phyloP scores from a whole-genome alignment of 805 yeast genomes.

The Metschnikowia gelsemii region DNA sequence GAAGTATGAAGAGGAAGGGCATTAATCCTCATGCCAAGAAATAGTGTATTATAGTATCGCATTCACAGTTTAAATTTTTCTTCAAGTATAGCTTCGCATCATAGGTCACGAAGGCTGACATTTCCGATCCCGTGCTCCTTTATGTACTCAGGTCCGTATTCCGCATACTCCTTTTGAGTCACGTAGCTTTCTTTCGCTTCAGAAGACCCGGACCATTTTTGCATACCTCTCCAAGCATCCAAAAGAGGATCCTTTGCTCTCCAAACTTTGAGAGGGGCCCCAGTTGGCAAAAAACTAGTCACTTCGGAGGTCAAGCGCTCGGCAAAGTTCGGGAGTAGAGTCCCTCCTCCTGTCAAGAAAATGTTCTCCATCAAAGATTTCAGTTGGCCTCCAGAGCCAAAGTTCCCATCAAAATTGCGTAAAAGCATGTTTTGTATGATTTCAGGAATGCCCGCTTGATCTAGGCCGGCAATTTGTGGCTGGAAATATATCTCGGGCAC shows the following conservation, averaged over 20 bases:
- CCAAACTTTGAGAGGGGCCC: slow-evolving; percentile 57
- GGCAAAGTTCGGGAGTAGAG: slow-evolving; percentile 61
- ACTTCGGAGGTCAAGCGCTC: slow-evolving; percentile 71
- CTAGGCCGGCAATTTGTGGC: slow-evolving; percentile 91
- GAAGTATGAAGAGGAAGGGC: slow-evolving; percentile 67
- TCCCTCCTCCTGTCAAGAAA: slow-evolving; percentile 84
- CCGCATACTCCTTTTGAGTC: slow-evolving; percentile 74
- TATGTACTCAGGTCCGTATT: slow-evolving; percentile 84
- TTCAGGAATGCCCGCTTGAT: slow-evolving; percentile 92
- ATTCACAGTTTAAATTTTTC: slow-evolving; percentile 1
- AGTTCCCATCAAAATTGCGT: slow-evolving; percentile 57
- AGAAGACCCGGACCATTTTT: slow-evolving; percentile 61
- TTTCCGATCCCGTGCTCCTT: slow-evolving; percentile 85
- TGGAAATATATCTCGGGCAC: slow-evolving; percentile 92
- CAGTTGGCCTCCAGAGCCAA: slow-evolving; percentile 53
- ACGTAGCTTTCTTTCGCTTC: slow-evolving; percentile 50
- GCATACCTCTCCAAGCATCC: slow-evolving; percentile 96
- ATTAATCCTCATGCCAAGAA: slow-evolving; percentile 55
- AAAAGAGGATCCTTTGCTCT: slow-evolving; percentile 63
- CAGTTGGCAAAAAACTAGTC: slow-evolving; percentile 66
- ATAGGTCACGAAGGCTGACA: slow-evolving; percentile 30
- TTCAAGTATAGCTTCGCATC: background rate
- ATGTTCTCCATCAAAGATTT: slow-evolving; percentile 58
- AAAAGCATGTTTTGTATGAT: slow-evolving; percentile 63
- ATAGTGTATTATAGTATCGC: slow-evolving; percentile 20